Conservation (phyloP, 345 rosid genomes). For the Crucihimalaya himalaica region DNA sequence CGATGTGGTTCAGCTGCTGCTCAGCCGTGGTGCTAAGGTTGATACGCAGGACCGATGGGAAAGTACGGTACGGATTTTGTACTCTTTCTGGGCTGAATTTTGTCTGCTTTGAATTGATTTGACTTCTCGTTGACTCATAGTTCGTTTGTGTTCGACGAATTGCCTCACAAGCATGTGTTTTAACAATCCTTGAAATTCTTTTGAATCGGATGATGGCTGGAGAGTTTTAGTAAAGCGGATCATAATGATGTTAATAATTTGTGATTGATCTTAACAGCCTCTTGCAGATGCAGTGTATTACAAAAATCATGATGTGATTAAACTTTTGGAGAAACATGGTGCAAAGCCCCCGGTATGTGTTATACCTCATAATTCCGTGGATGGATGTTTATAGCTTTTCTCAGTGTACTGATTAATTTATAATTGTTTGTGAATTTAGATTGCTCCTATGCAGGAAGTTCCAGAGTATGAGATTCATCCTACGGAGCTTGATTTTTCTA, state of each 20-base stretch:
- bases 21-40: conserved; percentile 54
- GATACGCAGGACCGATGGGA: conserved; percentile 62
- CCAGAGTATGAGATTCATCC: conserved; percentile 85
- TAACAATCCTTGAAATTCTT: neutral
- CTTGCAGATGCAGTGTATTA: conserved; percentile 82
- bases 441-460: conserved; percentile 87
- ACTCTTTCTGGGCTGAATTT: neutral
- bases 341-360: conserved; percentile 66
- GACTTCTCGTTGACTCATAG: conserved; percentile 32
- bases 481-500: conserved; percentile 73
- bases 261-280: conserved; percentile 58
- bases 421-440: conserved; percentile 37
- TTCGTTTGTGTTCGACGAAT: conserved; percentile 32
- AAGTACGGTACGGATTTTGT: conserved; percentile 51
- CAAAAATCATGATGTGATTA: conserved; percentile 69
- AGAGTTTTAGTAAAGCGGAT: neutral
- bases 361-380: neutral
- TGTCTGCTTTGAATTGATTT: neutral
- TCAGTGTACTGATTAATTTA: conserved; percentile 12
- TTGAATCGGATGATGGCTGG: neutral
- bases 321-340: conserved; percentile 74
- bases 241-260: conserved; percentile 25
- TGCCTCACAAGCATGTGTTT: neutral
- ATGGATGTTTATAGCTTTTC: neutral
- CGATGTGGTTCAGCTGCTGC: conserved; percentile 52